These are phyloP conservation scores for Trichaptum fuscoviolaceum DNA, from an alignment of 768 basidiomycete genomes.

Conservation along the genomic window DNA sequence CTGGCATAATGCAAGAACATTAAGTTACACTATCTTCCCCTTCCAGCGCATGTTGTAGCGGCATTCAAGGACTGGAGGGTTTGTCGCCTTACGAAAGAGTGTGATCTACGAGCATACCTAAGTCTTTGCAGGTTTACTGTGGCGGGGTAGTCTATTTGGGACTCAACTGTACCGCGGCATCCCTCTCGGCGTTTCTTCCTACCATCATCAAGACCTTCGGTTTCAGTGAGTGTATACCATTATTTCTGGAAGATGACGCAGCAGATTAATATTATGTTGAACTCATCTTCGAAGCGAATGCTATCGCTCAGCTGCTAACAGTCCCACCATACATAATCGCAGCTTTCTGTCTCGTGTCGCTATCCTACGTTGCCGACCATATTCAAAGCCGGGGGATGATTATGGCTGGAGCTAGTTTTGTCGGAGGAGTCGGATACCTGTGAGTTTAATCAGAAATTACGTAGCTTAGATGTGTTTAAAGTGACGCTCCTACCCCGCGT, in stretches of 20 bases:
- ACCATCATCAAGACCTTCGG: conserved; percentile 19
- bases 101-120: background rate
- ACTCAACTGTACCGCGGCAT: conserved; percentile 12
- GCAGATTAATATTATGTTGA: background rate
- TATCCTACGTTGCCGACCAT: background rate
- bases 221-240: conserved; percentile 8
- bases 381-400: background rate
- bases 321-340: conserved; percentile 22
- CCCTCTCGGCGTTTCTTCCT: conserved; percentile 21
- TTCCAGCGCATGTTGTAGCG: conserved; percentile 9
- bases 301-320: conserved; percentile 19
- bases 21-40: background rate
- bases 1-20: background rate
- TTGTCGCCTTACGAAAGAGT: background rate
- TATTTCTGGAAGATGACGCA: too few relatives aligned
- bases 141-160: conserved; percentile 13
- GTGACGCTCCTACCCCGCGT: background rate
- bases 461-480: background rate
- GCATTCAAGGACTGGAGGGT: conserved; percentile 17
- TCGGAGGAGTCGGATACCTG: background rate
- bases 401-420: background rate
- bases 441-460: background rate
- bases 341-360: background rate
- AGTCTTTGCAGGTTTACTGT: background rate
- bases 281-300: conserved; percentile 3